These are phyloP conservation scores for Trichoderma afroharzianum DNA, from an alignment of 2,329 filamentous ascomycete genomes.

Conservation along the genomic window DNA sequence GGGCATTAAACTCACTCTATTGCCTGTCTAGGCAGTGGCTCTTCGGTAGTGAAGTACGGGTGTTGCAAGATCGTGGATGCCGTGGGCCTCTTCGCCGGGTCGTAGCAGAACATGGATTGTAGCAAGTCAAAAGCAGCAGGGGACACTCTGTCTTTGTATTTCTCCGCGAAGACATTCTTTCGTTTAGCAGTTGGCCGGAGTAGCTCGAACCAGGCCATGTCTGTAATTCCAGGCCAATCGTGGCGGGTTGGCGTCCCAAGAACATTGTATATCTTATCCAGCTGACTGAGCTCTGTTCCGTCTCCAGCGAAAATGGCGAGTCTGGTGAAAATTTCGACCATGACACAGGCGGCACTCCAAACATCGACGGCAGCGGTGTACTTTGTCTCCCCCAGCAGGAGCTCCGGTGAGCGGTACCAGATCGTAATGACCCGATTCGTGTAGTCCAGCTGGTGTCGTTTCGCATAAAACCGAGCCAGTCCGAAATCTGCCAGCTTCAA, in stretches of 20 bases:
- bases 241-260: constrained; percentile 80
- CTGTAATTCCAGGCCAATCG: constrained; percentile 86
- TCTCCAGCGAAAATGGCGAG: constrained; percentile 94
- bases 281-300: constrained; percentile 89
- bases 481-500: constrained; percentile 96
- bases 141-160: constrained; percentile 74
- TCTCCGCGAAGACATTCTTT: constrained; percentile 73
- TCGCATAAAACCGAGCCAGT: constrained; percentile 92
- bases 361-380: constrained; percentile 90
- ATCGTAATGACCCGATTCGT: constrained; percentile 99
- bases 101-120: constrained; percentile 80
- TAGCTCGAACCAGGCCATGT: constrained; percentile 96
- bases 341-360: constrained; percentile 95
- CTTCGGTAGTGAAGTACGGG: constrained; percentile 81
- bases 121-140: constrained; percentile 81
- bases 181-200: constrained; percentile 73
- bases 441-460: constrained; percentile 87
- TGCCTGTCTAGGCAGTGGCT: constrained; percentile 72
- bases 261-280: constrained; percentile 93
- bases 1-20: constrained; percentile 62
- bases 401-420: constrained; percentile 90
- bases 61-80: constrained; percentile 83
- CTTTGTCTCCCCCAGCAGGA: constrained; percentile 85
- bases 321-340: constrained; percentile 93
- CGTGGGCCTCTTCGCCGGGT: constrained; percentile 77